A percentile compares a stretch with the other conserved stretches of the same genome.
phyloP scores from a whole-genome alignment of 2,329 filamentous ascomycete species.

The Colletotrichum orchidophilum region DNA sequence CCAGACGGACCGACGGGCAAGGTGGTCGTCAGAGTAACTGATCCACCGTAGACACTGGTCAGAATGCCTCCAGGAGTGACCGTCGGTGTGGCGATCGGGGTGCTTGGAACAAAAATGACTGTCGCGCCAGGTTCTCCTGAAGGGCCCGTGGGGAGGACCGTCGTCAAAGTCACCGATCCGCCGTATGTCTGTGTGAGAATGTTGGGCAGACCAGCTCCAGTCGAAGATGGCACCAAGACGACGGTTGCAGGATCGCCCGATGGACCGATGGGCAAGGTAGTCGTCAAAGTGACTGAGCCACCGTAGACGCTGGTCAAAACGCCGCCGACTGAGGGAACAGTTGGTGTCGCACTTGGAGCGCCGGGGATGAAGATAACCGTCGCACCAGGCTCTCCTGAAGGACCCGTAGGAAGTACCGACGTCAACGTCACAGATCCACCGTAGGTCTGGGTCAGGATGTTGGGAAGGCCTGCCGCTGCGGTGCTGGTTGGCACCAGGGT shows the following conservation, averaged over 20 bases:
- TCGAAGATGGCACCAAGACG: neutral
- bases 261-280: neutral
- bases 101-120: neutral
- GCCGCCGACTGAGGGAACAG: neutral
- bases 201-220: neutral
- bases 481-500: neutral
- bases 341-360: neutral
- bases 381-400: neutral
- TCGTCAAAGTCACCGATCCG: neutral
- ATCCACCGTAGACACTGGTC: constrained; percentile 1
- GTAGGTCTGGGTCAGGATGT: constrained; percentile 7
- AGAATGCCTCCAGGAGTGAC: neutral
- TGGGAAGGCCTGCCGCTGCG: neutral
- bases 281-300: neutral
- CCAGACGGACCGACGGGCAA: neutral
- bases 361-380: constrained; percentile 12
- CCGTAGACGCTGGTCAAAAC: neutral
- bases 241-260: neutral
- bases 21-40: neutral
- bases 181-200: neutral
- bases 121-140: neutral
- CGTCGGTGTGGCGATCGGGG: neutral
- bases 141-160: neutral
- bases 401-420: neutral
- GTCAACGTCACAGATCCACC: neutral